Base-by-base conservation (phyloP, 192 early-diverging fungal genomes). In the Anaeromyces robustus region DNA sequence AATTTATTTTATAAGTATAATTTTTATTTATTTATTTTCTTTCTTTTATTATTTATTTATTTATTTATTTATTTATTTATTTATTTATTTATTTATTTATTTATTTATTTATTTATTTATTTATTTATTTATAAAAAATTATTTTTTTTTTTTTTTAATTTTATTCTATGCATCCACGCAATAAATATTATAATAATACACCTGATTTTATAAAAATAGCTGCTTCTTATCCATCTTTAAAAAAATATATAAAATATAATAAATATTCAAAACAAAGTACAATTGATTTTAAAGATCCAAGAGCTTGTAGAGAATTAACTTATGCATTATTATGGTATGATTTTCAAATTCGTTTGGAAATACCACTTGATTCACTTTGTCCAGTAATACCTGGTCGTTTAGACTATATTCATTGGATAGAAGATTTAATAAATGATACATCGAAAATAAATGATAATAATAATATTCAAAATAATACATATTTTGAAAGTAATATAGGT, bases 321-420 rank as follows among this genome's bases (percentile, higher is more conserved):
- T 88, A 87, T 30, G 89, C 87, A 29, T 78, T 94, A 6, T 84
- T 94, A 41, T 88, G 86, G 80, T 78, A 81, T 7, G 89, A 93
- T 41, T 94, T 94, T 84, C 82, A 85, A 28, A 83, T 94, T 29
- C 81, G 88, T 7, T 78, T 94, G 12, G 88, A 93, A 30, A 91
- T 94, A 31, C 93, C 93, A 1, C 77, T 91, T 2, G 89, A 92
- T 77, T 85, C 88, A 5, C 84, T 94, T 19, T 91, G 92, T 83
- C 93, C 93, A 19, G 85, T 92, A 28, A 89, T 94, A 86, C 29
- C 78, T 29, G 34, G 41, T 77, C 59, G 92, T 77, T 82, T 94
- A 29, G 93, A 93, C 77, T 94, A 94, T 77, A 86, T 94, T 30
- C 83, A 88, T 29, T 91, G 89, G 90, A 86, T 93, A 0, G 89